Evolutionary conservation across 108 stramenopile genomes (phyloP), one percentile per base, ranked within the genome.

Genomic region (Cyclostephanos tholiformis): DNA sequence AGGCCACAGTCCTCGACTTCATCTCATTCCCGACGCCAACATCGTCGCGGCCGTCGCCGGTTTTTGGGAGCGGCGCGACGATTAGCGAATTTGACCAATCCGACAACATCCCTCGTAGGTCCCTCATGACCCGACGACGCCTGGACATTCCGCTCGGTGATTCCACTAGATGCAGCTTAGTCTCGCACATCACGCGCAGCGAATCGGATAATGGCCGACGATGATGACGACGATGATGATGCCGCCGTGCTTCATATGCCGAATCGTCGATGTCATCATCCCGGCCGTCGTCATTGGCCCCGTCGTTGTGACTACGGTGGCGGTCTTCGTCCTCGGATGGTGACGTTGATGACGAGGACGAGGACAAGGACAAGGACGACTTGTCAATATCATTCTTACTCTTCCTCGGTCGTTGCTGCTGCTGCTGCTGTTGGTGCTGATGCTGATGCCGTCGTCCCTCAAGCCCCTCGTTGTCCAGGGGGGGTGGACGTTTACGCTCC

Each of bases 81-180:
- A 48, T 4, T 16, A 70, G 10, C 13, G 35, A 25, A 6, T 64
- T 63, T 17, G 64, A 75, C 79, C 79, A 80, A 1, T 22, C 43
- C 36, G 39, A 69, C 16, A 80, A 43, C 74, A 80, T 80, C 14
- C 19, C 16, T 11, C 75, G 67, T n/a, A 80, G 55, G 16, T 72
- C 69, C 35, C 70, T 63, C 62, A 80, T 53, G 17, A 80, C 79
- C 0, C 65, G 70, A 22, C 76, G 75, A 19, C 80, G 76, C 13
- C 74, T 76, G 27, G 27, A 53, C n/a, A 50, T 64, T 16, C 80
- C 80, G 23, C 14, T 14, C 16, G 80, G 11, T 5, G 69, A 57
- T 38, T 80, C 80, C 35, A 80, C 71, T 8, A 80, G 55, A 16
- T 14, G 44, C 36, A 72, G 58, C 3, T 62, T 71, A 35, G 64